Percentiles rank a stretch among this genome's conserved stretches.
Conservation (phyloP, 108 stramenopile genomes). For the Stephanodiscus minutulus region DNA sequence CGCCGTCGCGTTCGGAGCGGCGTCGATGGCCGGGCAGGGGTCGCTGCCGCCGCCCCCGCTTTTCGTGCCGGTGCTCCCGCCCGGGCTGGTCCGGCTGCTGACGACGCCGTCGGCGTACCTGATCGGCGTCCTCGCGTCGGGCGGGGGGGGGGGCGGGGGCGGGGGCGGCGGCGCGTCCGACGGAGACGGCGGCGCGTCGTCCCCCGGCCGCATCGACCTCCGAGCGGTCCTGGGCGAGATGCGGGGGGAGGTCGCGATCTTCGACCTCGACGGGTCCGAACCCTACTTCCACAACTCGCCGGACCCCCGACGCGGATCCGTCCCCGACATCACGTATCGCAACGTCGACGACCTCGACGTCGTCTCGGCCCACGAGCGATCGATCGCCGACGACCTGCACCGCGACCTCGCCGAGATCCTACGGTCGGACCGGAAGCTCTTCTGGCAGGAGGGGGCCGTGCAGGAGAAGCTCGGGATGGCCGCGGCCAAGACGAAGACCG, state of each 20-base stretch:
- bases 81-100: slow-evolving; percentile 43
- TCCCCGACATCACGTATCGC: slow-evolving; percentile 47
- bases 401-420: slow-evolving; percentile 39
- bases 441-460: slow-evolving; percentile 44
- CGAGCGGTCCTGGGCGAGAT: slow-evolving; percentile 17
- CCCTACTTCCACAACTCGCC: slow-evolving; percentile 35
- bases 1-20: slow-evolving; percentile 47
- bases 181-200: not conserved
- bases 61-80: slow-evolving; percentile 54
- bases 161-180: not conserved
- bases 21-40: slow-evolving; percentile 54
- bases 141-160: no score
- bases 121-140: slow-evolving; percentile 39
- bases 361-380: slow-evolving; percentile 2
- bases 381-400: slow-evolving; percentile 37
- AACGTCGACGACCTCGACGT: slow-evolving; percentile 41
- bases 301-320: slow-evolving; percentile 24
- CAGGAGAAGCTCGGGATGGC: slow-evolving; percentile 53
- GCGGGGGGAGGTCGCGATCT: slow-evolving; percentile 41
- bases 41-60: slow-evolving; percentile 29
- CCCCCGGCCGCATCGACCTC: slow-evolving; percentile 21
- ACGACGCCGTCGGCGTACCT: slow-evolving; percentile 41
- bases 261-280: slow-evolving; percentile 51
- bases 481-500: slow-evolving; percentile 37
- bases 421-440: slow-evolving; percentile 39